Evolutionary conservation across 2,329 filamentous ascomycete genomes (phyloP).

Genomic region (Colletotrichum paranaense): DNA sequence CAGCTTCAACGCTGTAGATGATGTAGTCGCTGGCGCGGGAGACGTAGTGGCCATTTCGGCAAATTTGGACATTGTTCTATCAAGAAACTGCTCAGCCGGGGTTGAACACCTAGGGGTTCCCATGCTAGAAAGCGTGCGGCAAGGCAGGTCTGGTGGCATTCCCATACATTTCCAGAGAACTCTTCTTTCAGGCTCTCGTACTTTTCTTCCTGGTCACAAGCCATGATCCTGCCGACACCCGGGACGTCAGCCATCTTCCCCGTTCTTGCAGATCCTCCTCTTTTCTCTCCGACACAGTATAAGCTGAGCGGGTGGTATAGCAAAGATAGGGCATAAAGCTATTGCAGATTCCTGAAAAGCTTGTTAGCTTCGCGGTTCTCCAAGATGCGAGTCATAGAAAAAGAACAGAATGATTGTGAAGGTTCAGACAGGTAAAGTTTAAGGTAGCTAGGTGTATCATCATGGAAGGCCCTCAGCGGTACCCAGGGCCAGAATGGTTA

Average conservation of each 20-base stretch:
- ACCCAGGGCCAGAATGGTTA: constrained; percentile 81
- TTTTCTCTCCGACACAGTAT: not conserved
- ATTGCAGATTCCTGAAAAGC: constrained; percentile 41
- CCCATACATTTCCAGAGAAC: constrained; percentile 85
- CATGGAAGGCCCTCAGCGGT: constrained; percentile 80
- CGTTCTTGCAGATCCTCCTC: not conserved
- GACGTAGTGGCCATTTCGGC: constrained; percentile 94
- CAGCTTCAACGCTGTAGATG: constrained; percentile 98
- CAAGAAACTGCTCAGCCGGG: constrained; percentile 36
- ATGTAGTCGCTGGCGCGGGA: constrained; percentile 98
- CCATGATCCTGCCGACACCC: constrained; percentile 77
- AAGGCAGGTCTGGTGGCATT: constrained; percentile 8
- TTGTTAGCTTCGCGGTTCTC: constrained; percentile 34
- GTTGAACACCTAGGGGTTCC: constrained; percentile 7
- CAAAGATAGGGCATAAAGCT: constrained; percentile 40
- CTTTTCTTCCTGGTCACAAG: constrained; percentile 92
- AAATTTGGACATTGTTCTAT: constrained; percentile 84
- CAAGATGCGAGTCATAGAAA: constrained; percentile 27
- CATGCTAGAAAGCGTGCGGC: not conserved
- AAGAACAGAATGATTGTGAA: constrained; percentile 37
- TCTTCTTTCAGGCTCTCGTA: constrained; percentile 84
- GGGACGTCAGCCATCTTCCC: constrained; percentile 21
- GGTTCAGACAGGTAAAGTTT: constrained; percentile 83
- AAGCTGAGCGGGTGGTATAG: not conserved
- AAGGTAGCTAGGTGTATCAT: constrained; percentile 99